phyloP scores from a whole-genome alignment of 768 basidiomycete genomes.

The Leccinum longicurvipes region DNA sequence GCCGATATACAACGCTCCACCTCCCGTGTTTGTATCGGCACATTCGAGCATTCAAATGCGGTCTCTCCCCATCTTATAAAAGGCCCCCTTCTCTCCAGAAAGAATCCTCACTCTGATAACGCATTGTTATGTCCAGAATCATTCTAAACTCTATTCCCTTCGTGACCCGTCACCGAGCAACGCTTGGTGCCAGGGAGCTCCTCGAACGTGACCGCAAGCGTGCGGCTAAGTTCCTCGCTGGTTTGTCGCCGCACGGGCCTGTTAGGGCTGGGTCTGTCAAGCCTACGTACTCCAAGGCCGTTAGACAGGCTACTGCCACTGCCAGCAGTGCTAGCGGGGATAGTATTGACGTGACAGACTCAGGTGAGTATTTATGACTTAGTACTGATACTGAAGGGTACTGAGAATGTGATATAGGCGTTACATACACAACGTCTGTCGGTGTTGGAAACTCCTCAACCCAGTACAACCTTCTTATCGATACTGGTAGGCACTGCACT shows the following conservation, averaged over 20 bases:
- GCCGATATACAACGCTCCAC: background rate
- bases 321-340: slow-evolving; percentile 2
- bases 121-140: slow-evolving; percentile 34
- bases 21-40: background rate
- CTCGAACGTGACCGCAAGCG: slow-evolving; percentile 52
- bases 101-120: background rate
- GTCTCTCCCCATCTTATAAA: slow-evolving; percentile 20
- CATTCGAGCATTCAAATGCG: background rate
- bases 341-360: slow-evolving; percentile 56
- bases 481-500: slow-evolving; percentile 42
- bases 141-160: slow-evolving; percentile 43
- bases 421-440: slow-evolving; percentile 52
- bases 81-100: background rate
- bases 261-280: slow-evolving; percentile 15
- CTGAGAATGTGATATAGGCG: slow-evolving; percentile 26
- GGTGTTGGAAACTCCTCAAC: slow-evolving; percentile 51
- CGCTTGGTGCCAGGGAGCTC: slow-evolving; percentile 44
- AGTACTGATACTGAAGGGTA: background rate
- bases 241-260: slow-evolving; percentile 54
- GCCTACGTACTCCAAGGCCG: slow-evolving; percentile 7
- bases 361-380: slow-evolving; percentile 31
- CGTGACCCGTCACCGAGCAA: slow-evolving; percentile 38
- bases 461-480: slow-evolving; percentile 51
- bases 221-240: slow-evolving; percentile 53
- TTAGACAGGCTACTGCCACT: slow-evolving; percentile 9